Evolutionary conservation across 75 land plant genomes (phyloP).

Genomic region (Gnetum montanum): DNA sequence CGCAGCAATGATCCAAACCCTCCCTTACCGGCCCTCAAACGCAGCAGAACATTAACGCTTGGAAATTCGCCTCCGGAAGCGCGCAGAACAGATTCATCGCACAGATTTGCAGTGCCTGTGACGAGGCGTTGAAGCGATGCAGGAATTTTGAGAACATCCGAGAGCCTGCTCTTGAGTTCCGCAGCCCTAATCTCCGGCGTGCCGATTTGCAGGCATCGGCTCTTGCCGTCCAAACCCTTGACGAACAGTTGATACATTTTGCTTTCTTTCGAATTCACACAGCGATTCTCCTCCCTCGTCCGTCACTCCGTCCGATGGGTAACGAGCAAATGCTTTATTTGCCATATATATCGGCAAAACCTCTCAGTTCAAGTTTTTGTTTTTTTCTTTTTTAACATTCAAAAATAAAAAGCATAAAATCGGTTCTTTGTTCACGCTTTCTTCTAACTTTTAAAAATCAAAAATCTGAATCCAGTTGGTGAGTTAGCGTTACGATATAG

Average conservation of each 20-base stretch:
- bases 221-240: constrained; percentile 31
- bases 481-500: too few relatives aligned
- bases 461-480: too few relatives aligned
- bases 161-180: constrained; percentile 18
- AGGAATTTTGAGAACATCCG: constrained; percentile 17
- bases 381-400: too few relatives aligned
- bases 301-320: too few relatives aligned
- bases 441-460: too few relatives aligned
- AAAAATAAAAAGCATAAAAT: too few relatives aligned
- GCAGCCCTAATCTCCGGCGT: constrained; percentile 9
- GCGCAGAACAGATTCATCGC: constrained; percentile 14
- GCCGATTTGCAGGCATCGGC: constrained; percentile 20
- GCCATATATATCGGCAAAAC: too few relatives aligned
- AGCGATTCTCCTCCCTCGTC: too few relatives aligned
- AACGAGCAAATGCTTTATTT: too few relatives aligned
- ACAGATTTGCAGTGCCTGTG: constrained; percentile 7
- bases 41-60: constrained; percentile 27
- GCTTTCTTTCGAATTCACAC: too few relatives aligned
- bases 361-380: too few relatives aligned
- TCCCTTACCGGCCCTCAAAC: constrained; percentile 85
- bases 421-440: too few relatives aligned
- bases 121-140: constrained; percentile 14
- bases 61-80: constrained; percentile 27
- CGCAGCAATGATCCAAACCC: constrained; percentile 96
- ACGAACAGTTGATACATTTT: constrained; percentile 31